These are phyloP conservation scores for Annulohypoxylon nitens DNA, from an alignment of 495 filamentous ascomycete species.

Conservation along the genomic window DNA sequence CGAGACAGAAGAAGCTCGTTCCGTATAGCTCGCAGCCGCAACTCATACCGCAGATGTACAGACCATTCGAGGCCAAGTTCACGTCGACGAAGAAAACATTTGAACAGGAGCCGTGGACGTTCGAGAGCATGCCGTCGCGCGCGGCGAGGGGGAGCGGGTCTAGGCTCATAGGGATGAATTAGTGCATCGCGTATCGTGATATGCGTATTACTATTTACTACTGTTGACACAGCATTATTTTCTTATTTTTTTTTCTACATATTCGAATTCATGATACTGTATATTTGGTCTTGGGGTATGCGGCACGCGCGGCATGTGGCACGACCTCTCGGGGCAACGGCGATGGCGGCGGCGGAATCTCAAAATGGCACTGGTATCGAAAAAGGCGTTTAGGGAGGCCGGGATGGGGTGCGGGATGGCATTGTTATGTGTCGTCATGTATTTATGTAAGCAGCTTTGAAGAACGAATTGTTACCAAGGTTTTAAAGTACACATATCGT, in stretches of 20 bases:
- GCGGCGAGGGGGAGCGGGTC: background rate
- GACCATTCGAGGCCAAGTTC: constrained; percentile 46
- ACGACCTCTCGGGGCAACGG: background rate
- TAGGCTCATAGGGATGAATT: background rate
- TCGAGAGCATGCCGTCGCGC: constrained; percentile 42
- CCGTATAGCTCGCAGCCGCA: constrained; percentile 49
- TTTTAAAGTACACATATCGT: too few species aligned
- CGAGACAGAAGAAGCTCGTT: constrained; percentile 38
- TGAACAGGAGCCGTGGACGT: constrained; percentile 31
- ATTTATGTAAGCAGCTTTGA: background rate
- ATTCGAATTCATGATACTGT: constrained; percentile 23
- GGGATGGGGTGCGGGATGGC: background rate
- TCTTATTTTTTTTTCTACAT: constrained; percentile 3
- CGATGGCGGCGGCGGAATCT: constrained; percentile 9
- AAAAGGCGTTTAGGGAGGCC: constrained; percentile 27
- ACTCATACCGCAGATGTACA: constrained; percentile 48
- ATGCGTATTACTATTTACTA: background rate
- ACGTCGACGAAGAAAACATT: constrained; percentile 31
- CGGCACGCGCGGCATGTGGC: constrained; percentile 1
- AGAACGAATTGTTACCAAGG: background rate
- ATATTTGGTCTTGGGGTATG: constrained; percentile 5
- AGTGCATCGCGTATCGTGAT: background rate
- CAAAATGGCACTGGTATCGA: constrained; percentile 23
- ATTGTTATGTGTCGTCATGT: background rate
- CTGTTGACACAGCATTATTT: background rate